Evolutionary conservation across 2,329 filamentous ascomycete species (phyloP).

Genomic region (Trichophyton benhamiae): DNA sequence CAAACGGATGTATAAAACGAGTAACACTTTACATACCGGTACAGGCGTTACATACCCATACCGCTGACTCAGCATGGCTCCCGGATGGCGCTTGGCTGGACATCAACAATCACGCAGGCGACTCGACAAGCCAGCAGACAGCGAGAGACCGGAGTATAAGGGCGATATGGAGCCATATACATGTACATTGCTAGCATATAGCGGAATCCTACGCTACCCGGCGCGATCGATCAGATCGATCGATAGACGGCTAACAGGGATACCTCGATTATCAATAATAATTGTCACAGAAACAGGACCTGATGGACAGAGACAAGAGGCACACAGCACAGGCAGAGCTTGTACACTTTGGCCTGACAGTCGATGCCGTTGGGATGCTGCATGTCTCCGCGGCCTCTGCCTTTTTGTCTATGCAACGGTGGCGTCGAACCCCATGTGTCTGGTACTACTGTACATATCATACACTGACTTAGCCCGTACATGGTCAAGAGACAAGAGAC

Average conservation of each 20-base stretch:
- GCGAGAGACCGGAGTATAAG: neutral
- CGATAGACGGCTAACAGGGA: neutral
- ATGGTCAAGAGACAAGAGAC: neutral
- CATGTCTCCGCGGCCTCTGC: neutral
- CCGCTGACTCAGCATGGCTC: neutral
- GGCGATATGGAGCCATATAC: too few relatives aligned
- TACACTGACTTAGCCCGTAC: neutral
- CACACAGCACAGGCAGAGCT: neutral
- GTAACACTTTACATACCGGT: neutral
- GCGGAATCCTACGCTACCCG: neutral
- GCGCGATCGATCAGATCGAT: conserved; percentile 1
- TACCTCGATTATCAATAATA: conserved; percentile 1
- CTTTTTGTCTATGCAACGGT: neutral
- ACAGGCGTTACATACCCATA: neutral
- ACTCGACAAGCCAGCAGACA: neutral
- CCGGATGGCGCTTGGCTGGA: neutral
- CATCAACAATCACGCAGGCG: neutral
- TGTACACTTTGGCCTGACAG: neutral
- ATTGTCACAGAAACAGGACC: neutral
- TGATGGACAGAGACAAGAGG: neutral
- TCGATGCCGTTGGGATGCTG: neutral
- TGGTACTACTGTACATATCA: neutral
- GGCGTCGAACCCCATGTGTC: neutral
- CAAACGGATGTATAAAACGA: neutral
- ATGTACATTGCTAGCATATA: too few relatives aligned